These are phyloP conservation scores for Syzygium jambos DNA, from an alignment of 345 rosid genomes.

Conservation along the genomic window DNA sequence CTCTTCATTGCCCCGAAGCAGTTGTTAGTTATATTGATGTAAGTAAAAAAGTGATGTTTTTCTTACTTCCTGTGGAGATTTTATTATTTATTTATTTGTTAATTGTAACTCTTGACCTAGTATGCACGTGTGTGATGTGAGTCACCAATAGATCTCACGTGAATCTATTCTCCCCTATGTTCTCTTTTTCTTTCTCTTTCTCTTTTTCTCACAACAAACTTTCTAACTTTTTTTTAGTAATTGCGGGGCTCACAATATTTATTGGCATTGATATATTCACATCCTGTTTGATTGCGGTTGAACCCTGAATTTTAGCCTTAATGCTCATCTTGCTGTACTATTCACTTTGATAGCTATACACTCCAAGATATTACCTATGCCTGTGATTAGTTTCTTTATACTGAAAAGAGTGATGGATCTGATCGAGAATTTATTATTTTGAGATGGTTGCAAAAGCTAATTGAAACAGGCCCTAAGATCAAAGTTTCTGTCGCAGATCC, in stretches of 20 bases:
- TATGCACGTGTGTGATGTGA: neutral
- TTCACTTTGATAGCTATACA: neutral
- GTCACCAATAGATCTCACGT: neutral
- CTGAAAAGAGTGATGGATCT: neutral
- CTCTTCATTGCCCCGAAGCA: neutral
- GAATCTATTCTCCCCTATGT: neutral
- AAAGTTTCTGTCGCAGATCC: constrained; percentile 33
- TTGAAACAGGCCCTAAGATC: neutral
- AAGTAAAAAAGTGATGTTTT: neutral
- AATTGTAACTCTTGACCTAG: neutral
- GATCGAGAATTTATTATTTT: neutral
- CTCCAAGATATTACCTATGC: neutral
- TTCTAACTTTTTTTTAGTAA: neutral
- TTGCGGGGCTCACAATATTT: neutral
- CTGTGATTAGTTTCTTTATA: neutral
- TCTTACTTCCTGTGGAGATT: neutral
- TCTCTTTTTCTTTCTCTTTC: neutral
- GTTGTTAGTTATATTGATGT: neutral
- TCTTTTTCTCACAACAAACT: neutral
- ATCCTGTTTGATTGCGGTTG: neutral
- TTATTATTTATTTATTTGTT: neutral
- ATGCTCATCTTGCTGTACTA: neutral
- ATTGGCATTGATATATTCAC: neutral
- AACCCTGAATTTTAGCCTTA: neutral
- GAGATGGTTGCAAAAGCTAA: constrained; percentile 1